Conservation (phyloP, 2,329 filamentous ascomycete species). For the Arthrinium phaeospermum region DNA sequence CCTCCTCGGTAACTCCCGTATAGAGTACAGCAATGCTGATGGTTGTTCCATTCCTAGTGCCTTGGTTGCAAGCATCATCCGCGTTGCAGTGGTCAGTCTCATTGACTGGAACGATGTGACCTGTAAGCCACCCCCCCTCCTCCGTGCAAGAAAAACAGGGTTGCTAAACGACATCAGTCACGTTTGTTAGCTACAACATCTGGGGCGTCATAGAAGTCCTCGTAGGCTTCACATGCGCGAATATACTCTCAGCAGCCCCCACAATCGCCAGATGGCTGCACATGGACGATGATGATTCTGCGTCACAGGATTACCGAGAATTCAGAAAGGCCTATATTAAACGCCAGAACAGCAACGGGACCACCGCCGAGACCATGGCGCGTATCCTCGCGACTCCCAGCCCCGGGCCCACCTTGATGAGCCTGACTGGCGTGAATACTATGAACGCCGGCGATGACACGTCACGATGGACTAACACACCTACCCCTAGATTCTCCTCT, state of each 20-base stretch:
- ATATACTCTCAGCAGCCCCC: conserved; percentile 34
- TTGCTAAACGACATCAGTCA: conserved; percentile 2
- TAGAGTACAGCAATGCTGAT: background rate
- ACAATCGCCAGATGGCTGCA: conserved; percentile 24
- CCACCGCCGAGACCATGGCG: background rate
- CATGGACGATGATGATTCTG: background rate
- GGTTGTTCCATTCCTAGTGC: conserved; percentile 26
- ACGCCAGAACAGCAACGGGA: background rate
- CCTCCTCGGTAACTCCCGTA: background rate
- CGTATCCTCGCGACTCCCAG: background rate
- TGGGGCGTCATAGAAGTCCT: conserved; percentile 38
- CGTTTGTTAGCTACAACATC: conserved; percentile 34
- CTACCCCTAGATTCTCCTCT: background rate
- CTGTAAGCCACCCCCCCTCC: conserved; percentile 20
- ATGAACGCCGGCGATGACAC: background rate
- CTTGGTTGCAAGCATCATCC: conserved; percentile 36
- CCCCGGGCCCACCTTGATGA: background rate
- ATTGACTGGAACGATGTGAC: conserved; percentile 35
- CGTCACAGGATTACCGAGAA: background rate
- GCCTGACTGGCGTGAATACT: background rate
- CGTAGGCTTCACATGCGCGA: conserved; percentile 38
- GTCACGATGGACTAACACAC: background rate
- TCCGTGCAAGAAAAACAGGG: background rate
- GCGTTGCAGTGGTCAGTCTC: conserved; percentile 35
- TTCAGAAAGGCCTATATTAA: conserved; percentile 8